These are phyloP conservation scores for Haplosporangium gracile DNA, from an alignment of 192 early-diverging fungal genomes.

Conservation along the genomic window DNA sequence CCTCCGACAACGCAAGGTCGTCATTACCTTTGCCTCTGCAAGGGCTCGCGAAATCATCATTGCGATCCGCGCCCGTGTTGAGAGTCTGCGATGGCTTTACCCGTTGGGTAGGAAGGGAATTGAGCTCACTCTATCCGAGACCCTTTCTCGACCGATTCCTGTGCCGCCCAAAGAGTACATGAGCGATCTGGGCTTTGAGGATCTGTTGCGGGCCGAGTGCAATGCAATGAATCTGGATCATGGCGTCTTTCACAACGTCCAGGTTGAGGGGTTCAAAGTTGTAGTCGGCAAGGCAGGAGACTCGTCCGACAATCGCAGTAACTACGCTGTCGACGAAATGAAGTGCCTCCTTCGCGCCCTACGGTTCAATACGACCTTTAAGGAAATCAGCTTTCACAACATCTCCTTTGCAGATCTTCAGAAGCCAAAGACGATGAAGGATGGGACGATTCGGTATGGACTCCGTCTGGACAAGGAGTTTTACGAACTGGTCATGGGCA, in stretches of 20 bases:
- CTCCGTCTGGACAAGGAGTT: slow-evolving; percentile 54
- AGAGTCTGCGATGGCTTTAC: slow-evolving; percentile 53
- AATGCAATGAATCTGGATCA: slow-evolving; percentile 50
- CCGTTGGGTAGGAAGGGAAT: slow-evolving; percentile 47
- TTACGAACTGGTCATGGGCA: slow-evolving; percentile 54
- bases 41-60: slow-evolving; percentile 52
- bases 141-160: slow-evolving; percentile 31
- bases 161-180: slow-evolving; percentile 49
- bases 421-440: slow-evolving; percentile 39
- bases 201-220: slow-evolving; percentile 49
- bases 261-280: slow-evolving; percentile 25
- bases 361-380: slow-evolving; percentile 55
- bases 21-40: slow-evolving; percentile 47
- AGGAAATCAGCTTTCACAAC: slow-evolving; percentile 45
- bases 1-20: slow-evolving; percentile 42
- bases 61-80: slow-evolving; percentile 44
- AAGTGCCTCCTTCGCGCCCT: slow-evolving; percentile 51
- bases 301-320: neutral
- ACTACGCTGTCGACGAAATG: slow-evolving; percentile 54
- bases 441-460: slow-evolving; percentile 44
- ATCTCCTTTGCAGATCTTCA: slow-evolving; percentile 46
- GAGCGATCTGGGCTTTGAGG: slow-evolving; percentile 47
- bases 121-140: slow-evolving; percentile 37
- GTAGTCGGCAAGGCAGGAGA: slow-evolving; percentile 27
- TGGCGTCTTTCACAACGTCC: slow-evolving; percentile 30